phyloP scores from a whole-genome alignment of 805 yeast species.

The Barnettozyma vustinii region DNA sequence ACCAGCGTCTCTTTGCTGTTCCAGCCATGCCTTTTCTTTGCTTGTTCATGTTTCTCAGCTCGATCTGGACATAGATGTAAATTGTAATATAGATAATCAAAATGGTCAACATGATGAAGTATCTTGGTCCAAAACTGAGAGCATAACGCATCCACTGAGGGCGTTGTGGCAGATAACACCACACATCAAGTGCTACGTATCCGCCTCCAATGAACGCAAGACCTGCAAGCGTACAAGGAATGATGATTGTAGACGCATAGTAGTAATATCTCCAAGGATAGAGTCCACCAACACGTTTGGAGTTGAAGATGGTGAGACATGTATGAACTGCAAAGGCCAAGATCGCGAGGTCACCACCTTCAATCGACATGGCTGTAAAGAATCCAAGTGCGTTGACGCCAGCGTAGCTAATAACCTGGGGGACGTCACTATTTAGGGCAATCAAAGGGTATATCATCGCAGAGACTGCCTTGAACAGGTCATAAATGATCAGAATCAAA shows the following conservation, averaged over 20 bases:
- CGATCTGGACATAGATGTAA: conserved; percentile 64
- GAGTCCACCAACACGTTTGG: conserved; percentile 65
- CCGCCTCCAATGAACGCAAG: conserved; percentile 60
- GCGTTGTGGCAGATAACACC: conserved; percentile 74
- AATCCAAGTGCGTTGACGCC: conserved; percentile 44
- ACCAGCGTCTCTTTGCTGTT: conserved; percentile 3
- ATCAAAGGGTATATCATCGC: conserved; percentile 65
- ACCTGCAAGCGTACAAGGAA: conserved; percentile 66
- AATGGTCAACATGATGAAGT: conserved; percentile 56
- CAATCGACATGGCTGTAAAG: conserved; percentile 73
- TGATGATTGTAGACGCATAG: conserved; percentile 48
- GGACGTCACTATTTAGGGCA: conserved; percentile 41
- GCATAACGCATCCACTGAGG: conserved; percentile 72
- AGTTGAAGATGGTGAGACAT: conserved; percentile 63
- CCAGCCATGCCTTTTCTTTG: conserved; percentile 6
- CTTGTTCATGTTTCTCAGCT: conserved; percentile 27
- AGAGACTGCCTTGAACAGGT: conserved; percentile 66
- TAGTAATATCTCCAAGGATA: conserved; percentile 52
- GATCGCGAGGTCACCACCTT: conserved; percentile 84
- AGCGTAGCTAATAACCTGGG: conserved; percentile 2
- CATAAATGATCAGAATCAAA: conserved; percentile 61
- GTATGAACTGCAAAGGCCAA: conserved; percentile 80
- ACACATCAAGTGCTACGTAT: conserved; percentile 58
- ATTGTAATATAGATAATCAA: conserved; percentile 61
- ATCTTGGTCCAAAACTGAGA: conserved; percentile 80